Conservation (phyloP, 805 yeast species). For the Kuraishia ogatae region DNA sequence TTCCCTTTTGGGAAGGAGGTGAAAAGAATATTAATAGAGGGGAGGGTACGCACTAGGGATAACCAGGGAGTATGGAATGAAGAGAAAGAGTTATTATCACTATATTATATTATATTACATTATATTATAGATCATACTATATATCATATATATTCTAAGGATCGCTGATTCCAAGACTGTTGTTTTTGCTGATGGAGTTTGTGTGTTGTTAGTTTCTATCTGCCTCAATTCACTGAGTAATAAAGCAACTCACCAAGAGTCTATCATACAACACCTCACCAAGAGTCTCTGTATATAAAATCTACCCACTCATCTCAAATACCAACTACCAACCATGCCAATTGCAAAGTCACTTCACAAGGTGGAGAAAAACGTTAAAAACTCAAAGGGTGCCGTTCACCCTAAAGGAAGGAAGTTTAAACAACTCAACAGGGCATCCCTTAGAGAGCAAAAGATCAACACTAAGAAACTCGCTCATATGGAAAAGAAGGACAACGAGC, state of each 20-base stretch:
- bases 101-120: no score
- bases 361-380: constrained; percentile 50
- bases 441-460: constrained; percentile 68
- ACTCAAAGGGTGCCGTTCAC: constrained; percentile 55
- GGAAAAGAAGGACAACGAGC: constrained; percentile 53
- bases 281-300: no score
- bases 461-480: constrained; percentile 47
- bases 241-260: no score
- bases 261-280: no score
- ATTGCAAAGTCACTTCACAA: constrained; percentile 58
- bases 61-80: no score
- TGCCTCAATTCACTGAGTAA: no score
- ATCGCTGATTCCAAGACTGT: no score
- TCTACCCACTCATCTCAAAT: not conserved
- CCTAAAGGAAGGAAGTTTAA: constrained; percentile 87
- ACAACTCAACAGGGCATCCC: constrained; percentile 76
- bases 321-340: constrained; percentile 41
- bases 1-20: constrained; percentile 2
- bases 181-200: no score
- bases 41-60: not conserved
- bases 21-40: not conserved
- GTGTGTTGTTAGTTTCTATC: no score
- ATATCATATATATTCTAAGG: no score
- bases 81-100: not conserved
- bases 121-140: no score